Evolutionary conservation across 441 rosid genomes (phyloP).

Genomic region (Populus trichocarpa): DNA sequence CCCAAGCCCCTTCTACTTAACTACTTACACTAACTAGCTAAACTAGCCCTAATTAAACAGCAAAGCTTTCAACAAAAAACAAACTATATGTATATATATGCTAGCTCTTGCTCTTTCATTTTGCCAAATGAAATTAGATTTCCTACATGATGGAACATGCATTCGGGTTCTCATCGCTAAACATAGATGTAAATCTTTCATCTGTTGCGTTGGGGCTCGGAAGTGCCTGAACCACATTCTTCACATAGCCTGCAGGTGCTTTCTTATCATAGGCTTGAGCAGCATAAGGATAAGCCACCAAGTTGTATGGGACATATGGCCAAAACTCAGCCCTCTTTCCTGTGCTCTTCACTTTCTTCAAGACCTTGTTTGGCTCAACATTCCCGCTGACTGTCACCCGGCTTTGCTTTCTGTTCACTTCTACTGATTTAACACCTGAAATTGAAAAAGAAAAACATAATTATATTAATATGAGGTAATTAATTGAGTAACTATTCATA

Average conservation of each 20-base stretch:
- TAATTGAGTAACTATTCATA: not conserved
- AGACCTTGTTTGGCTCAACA: slow-evolving; percentile 71
- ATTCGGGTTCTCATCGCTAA: slow-evolving; percentile 83
- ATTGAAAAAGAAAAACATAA: not conserved
- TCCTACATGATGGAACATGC: slow-evolving; percentile 73
- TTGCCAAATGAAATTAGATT: not conserved
- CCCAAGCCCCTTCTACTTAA: not conserved
- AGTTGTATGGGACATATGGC: slow-evolving; percentile 77
- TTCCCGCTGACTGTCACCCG: slow-evolving; percentile 66
- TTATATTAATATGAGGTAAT: not conserved
- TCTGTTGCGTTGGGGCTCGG: slow-evolving; percentile 52
- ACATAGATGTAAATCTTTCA: slow-evolving; percentile 45
- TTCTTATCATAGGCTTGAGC: slow-evolving; percentile 80
- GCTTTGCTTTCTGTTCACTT: slow-evolving; percentile 69
- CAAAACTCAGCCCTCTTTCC: slow-evolving; percentile 87
- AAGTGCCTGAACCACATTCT: slow-evolving; percentile 53
- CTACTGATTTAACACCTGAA: slow-evolving; percentile 62
- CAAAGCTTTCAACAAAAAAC: not conserved
- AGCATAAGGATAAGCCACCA: slow-evolving; percentile 81
- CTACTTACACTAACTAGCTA: not conserved
- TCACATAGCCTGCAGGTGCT: slow-evolving; percentile 81
- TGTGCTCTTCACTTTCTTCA: slow-evolving; percentile 55
- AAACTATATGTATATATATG: not conserved
- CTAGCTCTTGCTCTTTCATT: not conserved
- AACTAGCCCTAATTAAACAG: not conserved